These are phyloP conservation scores for Poa annua DNA, from an alignment of 176 grass and related monocot genomes.

Conservation along the genomic window DNA sequence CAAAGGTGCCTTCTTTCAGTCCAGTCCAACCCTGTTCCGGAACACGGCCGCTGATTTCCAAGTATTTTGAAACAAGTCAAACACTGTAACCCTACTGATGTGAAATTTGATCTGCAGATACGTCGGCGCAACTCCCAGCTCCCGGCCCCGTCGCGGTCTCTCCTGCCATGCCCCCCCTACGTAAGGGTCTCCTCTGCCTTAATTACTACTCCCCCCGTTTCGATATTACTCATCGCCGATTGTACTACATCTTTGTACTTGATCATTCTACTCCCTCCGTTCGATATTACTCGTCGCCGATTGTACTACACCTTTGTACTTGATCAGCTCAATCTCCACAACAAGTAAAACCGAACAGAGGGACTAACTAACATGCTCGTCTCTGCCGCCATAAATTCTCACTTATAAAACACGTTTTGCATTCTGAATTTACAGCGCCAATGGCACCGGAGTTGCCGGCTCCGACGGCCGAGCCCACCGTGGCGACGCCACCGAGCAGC, in stretches of 20 bases:
- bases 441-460: conserved; percentile 37
- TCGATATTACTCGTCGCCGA: no score
- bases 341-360: no score
- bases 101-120: conserved; percentile 49
- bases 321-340: no score
- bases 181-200: conserved; percentile 48
- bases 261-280: no score
- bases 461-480: conserved; percentile 27
- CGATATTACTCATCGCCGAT: no score
- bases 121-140: conserved; percentile 47
- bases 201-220: no score
- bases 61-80: not conserved
- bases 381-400: not conserved
- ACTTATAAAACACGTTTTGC: not conserved
- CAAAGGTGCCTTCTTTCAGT: conserved; percentile 34
- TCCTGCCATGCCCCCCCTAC: conserved; percentile 56
- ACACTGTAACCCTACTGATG: not conserved
- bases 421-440: conserved; percentile 24
- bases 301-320: no score
- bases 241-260: no score
- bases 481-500: conserved; percentile 30
- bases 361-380: no score
- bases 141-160: conserved; percentile 48
- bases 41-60: not conserved
- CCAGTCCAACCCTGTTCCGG: not conserved